These are phyloP conservation scores for Boletus albobrunnescens DNA, from an alignment of 1,284 basidiomycete genomes.

Conservation along the genomic window DNA sequence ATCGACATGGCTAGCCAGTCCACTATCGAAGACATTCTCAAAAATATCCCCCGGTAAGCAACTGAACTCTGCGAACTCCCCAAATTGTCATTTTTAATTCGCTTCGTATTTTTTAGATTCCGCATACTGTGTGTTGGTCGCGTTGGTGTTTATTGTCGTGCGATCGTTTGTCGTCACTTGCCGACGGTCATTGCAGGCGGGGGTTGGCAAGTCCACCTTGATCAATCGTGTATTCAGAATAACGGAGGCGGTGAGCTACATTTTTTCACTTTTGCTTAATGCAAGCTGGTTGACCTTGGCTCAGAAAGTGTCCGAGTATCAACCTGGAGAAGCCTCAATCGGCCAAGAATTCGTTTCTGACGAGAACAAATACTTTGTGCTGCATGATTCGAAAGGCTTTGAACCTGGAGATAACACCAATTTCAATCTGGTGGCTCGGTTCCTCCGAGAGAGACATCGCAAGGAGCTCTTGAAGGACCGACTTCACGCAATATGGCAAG, in stretches of 20 bases:
- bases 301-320: conserved; percentile 8
- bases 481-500: conserved; percentile 9
- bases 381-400: conserved; percentile 10
- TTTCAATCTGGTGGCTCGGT: conserved; percentile 2
- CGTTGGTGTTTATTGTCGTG: not conserved
- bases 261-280: not conserved
- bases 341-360: conserved; percentile 10
- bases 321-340: conserved; percentile 4
- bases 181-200: conserved; percentile 1
- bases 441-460: conserved; percentile 2
- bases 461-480: conserved; percentile 3
- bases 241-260: conserved; percentile 1
- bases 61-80: not conserved
- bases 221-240: conserved; percentile 9
- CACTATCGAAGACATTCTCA: conserved; percentile 7
- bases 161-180: not conserved
- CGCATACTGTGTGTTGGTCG: conserved; percentile 9
- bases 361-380: conserved; percentile 8
- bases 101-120: conserved; percentile 5
- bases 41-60: conserved; percentile 3
- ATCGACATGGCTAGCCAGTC: not conserved
- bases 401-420: conserved; percentile 2
- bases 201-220: conserved; percentile 10
- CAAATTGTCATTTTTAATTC: not conserved
- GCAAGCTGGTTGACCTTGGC: not conserved